These are phyloP conservation scores for Dioscorea zingiberensis DNA, from an alignment of 106 monocot species.

Conservation along the genomic window DNA sequence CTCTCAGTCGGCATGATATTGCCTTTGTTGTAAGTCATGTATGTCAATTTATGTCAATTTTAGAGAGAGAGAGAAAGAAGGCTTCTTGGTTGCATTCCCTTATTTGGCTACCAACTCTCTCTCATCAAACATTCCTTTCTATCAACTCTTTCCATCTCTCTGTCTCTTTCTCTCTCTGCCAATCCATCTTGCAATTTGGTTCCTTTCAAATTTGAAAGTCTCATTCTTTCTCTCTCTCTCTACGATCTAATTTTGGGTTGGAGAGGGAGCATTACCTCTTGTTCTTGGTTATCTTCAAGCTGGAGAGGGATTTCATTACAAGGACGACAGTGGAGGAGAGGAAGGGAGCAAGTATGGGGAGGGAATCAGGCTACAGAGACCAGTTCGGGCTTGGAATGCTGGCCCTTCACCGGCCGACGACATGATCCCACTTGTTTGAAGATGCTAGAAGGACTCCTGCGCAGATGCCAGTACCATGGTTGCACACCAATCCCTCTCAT, in stretches of 20 bases:
- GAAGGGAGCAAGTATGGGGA: constrained; percentile 1
- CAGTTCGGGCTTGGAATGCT: constrained; percentile 15
- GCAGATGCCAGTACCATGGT: no score
- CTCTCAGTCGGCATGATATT: no score
- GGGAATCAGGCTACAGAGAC: not conserved
- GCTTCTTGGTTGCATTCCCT: constrained; percentile 2
- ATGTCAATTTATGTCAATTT: no score
- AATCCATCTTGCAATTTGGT: constrained; percentile 2
- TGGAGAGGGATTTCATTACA: not conserved
- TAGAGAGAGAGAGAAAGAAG: not conserved
- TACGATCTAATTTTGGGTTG: not conserved
- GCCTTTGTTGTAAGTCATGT: no score
- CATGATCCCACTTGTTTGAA: constrained; percentile 16
- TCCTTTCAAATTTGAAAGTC: constrained; percentile 6
- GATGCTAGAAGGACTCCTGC: no score
- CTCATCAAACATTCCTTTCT: constrained; percentile 6
- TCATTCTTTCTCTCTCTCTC: not conserved
- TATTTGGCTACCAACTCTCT: not conserved
- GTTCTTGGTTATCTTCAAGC: not conserved
- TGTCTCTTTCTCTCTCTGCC: constrained; percentile 1
- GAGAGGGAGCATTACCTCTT: not conserved
- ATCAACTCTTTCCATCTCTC: constrained; percentile 13
- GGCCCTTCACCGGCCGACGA: constrained; percentile 12
- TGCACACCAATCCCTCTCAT: no score
- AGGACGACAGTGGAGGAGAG: constrained; percentile 5